Evolutionary conservation across 306 rosid genomes (phyloP), one percentile per base, ranked within the genome.

Genomic region (Chamaecrista fasciculata): DNA sequence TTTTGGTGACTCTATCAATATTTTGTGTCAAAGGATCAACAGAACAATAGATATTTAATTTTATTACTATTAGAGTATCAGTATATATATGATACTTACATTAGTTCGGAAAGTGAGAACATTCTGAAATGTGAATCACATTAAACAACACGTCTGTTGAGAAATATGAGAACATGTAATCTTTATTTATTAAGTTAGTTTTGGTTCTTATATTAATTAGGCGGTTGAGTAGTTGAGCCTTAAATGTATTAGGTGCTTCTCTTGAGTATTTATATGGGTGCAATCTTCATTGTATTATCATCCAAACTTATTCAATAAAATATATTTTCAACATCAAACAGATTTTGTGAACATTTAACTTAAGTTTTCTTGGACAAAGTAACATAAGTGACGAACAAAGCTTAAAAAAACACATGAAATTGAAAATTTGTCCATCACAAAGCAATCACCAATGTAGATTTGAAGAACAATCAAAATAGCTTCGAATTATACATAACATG

Each of bases 371-470:
- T 57, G 18, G 42, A 61, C 20, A 61, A 61, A 23, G n/a, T 9
- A 44, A 74, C 59, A 66, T 23, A 15, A 16, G 28, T 21, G 46
- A 21, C 20, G 16, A 58, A 48, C 46, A 14, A 52, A 48, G 16
- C 48, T 33, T 44, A 11, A 19, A 34, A 19, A 19, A 60, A 19
- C 47, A 4, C 48, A 34, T 19, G 29, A 39, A 39, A 6, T 65
- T 70, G 33, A 21, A 33, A 48, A 18, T 47, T 66, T 62, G n/a
- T 47, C 62, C 61, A 52, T 39, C 29, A 43, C 49, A 23, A 11
- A 53, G 39, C 55, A 39, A 56, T 48, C 29, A 57, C 11, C 71
- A 69, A 49, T 53, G 50, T 42, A 40, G n/a, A 25, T 25, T 56
- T 69, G 61, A 73, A 60, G 29, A 56, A 42, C 20, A 57, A 21